phyloP scores from a whole-genome alignment of 352 stramenopile genomes.

The Peronospora belbahrii region DNA sequence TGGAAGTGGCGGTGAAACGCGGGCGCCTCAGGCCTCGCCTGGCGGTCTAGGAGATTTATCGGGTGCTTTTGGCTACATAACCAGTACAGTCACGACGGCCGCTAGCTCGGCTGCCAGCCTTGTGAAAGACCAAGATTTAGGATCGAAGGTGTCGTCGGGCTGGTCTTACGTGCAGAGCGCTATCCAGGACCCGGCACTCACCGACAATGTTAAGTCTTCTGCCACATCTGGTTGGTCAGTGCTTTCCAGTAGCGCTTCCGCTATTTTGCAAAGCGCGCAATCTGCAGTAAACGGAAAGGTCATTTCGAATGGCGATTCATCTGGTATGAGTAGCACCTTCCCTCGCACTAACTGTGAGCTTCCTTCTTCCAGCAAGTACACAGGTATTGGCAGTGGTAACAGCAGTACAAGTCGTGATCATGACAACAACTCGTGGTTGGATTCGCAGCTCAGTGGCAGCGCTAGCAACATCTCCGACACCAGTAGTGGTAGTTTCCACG shows the following conservation, averaged over 20 bases:
- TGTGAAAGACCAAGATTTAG: conserved; percentile 70
- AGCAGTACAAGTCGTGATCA: conserved; percentile 37
- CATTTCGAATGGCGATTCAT: conserved; percentile 5
- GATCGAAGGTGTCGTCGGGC: conserved; percentile 65
- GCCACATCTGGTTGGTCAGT: conserved; percentile 66
- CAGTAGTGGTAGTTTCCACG: conserved; percentile 14
- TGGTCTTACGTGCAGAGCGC: conserved; percentile 75
- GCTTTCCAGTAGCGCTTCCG: conserved; percentile 55
- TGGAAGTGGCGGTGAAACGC: conserved; percentile 56
- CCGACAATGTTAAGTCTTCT: conserved; percentile 73
- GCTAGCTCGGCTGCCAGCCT: conserved; percentile 56
- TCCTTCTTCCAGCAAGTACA: conserved; percentile 53
- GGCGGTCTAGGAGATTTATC: conserved; percentile 50
- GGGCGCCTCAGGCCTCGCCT: conserved; percentile 25
- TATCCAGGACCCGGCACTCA: conserved; percentile 60
- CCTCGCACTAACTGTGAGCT: conserved; percentile 53
- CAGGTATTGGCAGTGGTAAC: conserved; percentile 37
- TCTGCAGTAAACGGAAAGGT: conserved; percentile 40
- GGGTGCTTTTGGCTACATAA: conserved; percentile 67
- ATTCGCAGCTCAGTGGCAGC: conserved; percentile 37
- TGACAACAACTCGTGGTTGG: conserved; percentile 65
- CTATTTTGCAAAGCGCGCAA: conserved; percentile 58
- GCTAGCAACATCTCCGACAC: conserved; percentile 6
- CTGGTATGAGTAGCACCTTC: conserved; percentile 30
- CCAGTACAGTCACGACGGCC: conserved; percentile 58